These are phyloP conservation scores for Beauveria sp. DNA, from an alignment of 2,329 filamentous ascomycete species.

Conservation along the genomic window DNA sequence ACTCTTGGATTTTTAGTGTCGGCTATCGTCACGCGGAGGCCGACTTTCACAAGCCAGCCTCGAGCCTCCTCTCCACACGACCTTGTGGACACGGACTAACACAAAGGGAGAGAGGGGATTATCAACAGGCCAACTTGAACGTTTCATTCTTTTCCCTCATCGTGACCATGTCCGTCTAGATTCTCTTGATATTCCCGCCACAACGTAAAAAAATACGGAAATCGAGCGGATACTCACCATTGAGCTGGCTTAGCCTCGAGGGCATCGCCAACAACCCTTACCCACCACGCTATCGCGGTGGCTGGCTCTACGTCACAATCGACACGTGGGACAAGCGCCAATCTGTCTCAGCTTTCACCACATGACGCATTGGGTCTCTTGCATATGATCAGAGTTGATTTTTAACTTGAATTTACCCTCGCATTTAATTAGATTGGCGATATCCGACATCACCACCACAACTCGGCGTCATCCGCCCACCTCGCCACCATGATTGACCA, in stretches of 20 bases:
- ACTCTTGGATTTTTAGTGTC: background rate
- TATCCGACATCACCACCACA: background rate
- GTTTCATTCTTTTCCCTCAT: background rate
- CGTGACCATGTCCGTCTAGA: too few species aligned
- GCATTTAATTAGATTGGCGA: background rate
- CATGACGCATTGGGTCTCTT: background rate
- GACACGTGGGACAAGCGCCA: slow-evolving; percentile 1
- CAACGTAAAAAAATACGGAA: too few species aligned
- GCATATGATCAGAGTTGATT: background rate
- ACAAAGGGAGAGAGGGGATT: background rate
- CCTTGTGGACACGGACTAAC: background rate
- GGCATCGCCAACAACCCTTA: slow-evolving; percentile 1
- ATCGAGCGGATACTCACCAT: background rate
- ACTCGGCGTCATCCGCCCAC: background rate
- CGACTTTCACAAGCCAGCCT: slow-evolving; percentile 4
- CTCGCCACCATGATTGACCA: slow-evolving; percentile 65
- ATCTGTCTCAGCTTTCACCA: background rate
- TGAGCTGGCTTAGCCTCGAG: background rate
- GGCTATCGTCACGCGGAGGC: background rate
- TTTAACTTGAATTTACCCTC: background rate
- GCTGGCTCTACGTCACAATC: slow-evolving; percentile 1
- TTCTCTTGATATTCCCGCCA: too few species aligned
- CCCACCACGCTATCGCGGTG: background rate
- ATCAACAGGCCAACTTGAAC: background rate
- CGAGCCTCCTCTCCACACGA: background rate